Base-by-base conservation (phyloP, 768 basidiomycete species). In the Auricularia sp. region DNA sequence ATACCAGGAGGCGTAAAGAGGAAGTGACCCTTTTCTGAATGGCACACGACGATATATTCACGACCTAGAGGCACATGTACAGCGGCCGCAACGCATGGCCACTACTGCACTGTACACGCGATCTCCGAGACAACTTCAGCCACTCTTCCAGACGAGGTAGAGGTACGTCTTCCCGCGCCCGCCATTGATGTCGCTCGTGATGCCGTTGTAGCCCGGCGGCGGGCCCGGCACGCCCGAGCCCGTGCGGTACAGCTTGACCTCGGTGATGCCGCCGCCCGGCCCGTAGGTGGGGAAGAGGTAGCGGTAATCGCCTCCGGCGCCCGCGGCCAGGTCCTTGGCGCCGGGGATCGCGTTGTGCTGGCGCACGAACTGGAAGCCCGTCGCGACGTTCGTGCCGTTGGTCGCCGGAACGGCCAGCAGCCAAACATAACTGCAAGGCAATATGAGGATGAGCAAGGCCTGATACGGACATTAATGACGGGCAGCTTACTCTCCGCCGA, bases 231-330 rank as follows among this genome's bases (percentile, higher is more conserved):
- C 29, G 14, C 34, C 4, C 12, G 7, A 8, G 14, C 34, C 33
- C 8, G 59, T 35, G 59, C 59, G 59, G 12, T 35, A 35, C 21
- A 60, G 23, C 33, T 7, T 12, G 29, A 60, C 10, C 36, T 18
- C 21, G 18, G 11, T 60, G 29, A 60, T 34, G 36, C n/a, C 12
- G 14, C 18, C 6, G 47, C 47, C 16, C 2, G 18, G 18, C 1
- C 3, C 8, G 21, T 12, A 10, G 5, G 47, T 18, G 18, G 59
- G n/a, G 18, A 60, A 11, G 18, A 60, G 18, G 59, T 60, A 60
- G 59, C 59, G 59, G 23, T 60, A 60, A 34, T 60, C 59, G 6
- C 59, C 59, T 8, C 59, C 59, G 10, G 59, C 59, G 33, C 59
- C 59, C 16, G 1, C 18, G 21, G 59, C 59, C 18, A 60, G 59